These are phyloP conservation scores for Lodderomyces margitis DNA, from an alignment of 1,139 yeast genomes.

Conservation along the genomic window DNA sequence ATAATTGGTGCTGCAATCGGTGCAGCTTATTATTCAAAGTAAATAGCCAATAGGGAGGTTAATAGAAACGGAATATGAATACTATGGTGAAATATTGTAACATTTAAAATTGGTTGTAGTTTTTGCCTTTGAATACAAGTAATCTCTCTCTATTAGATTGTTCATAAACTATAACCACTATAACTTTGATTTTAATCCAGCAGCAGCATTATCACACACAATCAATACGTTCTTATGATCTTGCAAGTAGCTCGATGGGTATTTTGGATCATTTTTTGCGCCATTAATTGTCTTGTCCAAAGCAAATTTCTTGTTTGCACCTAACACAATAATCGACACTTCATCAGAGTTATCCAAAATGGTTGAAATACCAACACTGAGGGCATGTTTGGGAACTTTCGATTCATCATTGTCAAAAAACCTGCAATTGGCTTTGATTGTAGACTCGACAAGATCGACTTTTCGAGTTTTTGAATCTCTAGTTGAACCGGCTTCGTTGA, in stretches of 20 bases:
- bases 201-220: slow-evolving; percentile 48
- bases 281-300: slow-evolving; percentile 44
- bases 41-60: background rate
- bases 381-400: slow-evolving; percentile 54
- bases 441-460: slow-evolving; percentile 50
- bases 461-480: slow-evolving; percentile 48
- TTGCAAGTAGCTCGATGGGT: slow-evolving; percentile 48
- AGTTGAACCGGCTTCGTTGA: slow-evolving; percentile 58
- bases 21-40: slow-evolving; percentile 34
- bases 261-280: slow-evolving; percentile 30
- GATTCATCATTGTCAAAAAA: slow-evolving; percentile 48
- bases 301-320: slow-evolving; percentile 43
- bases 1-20: slow-evolving; percentile 51
- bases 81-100: background rate
- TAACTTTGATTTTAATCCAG: slow-evolving; percentile 35
- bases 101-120: no score
- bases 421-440: slow-evolving; percentile 57
- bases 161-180: no score
- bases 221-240: slow-evolving; percentile 45
- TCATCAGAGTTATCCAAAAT: slow-evolving; percentile 58
- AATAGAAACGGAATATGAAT: no score
- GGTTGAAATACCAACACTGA: slow-evolving; percentile 63
- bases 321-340: slow-evolving; percentile 49
- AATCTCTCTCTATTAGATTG: no score
- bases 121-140: no score